phyloP scores from a whole-genome alignment of 805 yeast species.

The Ogataea corticis region DNA sequence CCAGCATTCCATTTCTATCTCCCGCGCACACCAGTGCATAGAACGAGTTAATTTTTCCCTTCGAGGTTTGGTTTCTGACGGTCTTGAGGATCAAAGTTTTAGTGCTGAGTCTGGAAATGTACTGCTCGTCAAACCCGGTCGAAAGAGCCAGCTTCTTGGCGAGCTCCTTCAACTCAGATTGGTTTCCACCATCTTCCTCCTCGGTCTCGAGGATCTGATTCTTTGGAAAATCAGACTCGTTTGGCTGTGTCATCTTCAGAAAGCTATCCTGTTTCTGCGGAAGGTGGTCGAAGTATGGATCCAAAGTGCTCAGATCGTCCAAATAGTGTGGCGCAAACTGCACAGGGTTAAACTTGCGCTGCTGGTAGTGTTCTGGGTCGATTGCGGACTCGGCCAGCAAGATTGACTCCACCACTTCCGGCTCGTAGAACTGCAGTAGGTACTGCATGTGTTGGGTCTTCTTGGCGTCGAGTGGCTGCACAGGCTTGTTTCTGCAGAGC shows the following conservation, averaged over 20 bases:
- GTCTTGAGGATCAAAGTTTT: slow-evolving; percentile 72
- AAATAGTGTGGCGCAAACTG: slow-evolving; percentile 69
- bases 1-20: slow-evolving; percentile 89
- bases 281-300: slow-evolving; percentile 73
- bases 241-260: slow-evolving; percentile 29
- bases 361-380: slow-evolving; percentile 58
- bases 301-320: slow-evolving; percentile 69
- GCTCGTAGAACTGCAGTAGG: slow-evolving; percentile 76
- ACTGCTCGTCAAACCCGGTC: slow-evolving; percentile 65
- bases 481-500: neutral
- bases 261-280: slow-evolving; percentile 27
- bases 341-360: slow-evolving; percentile 42
- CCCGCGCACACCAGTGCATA: slow-evolving; percentile 90
- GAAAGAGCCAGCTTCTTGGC: slow-evolving; percentile 58
- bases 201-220: slow-evolving; percentile 24
- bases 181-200: slow-evolving; percentile 21
- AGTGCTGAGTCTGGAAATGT: slow-evolving; percentile 59
- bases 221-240: slow-evolving; percentile 24
- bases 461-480: slow-evolving; percentile 23
- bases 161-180: slow-evolving; percentile 36
- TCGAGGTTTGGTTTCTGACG: slow-evolving; percentile 88
- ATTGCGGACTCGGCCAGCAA: slow-evolving; percentile 76
- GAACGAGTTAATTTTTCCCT: slow-evolving; percentile 83
- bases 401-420: slow-evolving; percentile 78
- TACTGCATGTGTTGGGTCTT: slow-evolving; percentile 48